Evolutionary conservation across 495 filamentous ascomycete species (phyloP).

Genomic region (Aspergillus hancockii): DNA sequence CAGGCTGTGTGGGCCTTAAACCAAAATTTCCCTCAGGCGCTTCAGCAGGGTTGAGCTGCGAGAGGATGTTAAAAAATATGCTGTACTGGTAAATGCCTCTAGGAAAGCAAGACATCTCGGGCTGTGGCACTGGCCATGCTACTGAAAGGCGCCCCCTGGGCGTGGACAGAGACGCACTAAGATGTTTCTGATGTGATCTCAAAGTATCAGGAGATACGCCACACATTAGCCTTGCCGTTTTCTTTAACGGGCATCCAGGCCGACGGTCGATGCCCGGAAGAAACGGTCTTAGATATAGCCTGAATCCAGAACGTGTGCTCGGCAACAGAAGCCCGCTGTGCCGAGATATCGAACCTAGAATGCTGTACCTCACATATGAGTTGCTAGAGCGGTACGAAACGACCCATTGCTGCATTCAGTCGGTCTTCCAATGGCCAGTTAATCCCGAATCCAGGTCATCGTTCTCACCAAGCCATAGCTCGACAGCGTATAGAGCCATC

Average conservation of each 20-base stretch:
- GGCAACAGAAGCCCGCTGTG: background rate
- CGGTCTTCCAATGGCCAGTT: slow-evolving; percentile 87
- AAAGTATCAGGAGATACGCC: background rate
- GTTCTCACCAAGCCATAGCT: slow-evolving; percentile 79
- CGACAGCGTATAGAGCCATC: slow-evolving; percentile 85
- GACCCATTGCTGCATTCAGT: slow-evolving; percentile 53
- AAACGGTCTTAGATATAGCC: background rate
- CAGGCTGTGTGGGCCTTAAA: background rate
- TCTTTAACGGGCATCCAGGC: background rate
- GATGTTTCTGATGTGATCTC: background rate
- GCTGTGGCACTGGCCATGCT: background rate
- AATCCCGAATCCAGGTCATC: slow-evolving; percentile 66
- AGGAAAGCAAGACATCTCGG: background rate
- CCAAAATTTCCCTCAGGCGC: background rate
- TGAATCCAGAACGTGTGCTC: background rate
- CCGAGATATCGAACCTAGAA: background rate
- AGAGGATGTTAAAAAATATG: background rate
- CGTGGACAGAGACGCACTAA: background rate
- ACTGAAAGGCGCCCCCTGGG: background rate
- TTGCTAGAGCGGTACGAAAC: background rate
- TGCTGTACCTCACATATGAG: background rate
- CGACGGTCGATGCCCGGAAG: background rate
- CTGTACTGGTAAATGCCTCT: background rate
- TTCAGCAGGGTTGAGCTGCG: background rate
- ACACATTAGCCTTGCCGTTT: background rate